Percentiles rank a stretch among this genome's conserved stretches.
phyloP scores from a whole-genome alignment of 1,284 basidiomycete genomes.

The Sporisorium exsertum region DNA sequence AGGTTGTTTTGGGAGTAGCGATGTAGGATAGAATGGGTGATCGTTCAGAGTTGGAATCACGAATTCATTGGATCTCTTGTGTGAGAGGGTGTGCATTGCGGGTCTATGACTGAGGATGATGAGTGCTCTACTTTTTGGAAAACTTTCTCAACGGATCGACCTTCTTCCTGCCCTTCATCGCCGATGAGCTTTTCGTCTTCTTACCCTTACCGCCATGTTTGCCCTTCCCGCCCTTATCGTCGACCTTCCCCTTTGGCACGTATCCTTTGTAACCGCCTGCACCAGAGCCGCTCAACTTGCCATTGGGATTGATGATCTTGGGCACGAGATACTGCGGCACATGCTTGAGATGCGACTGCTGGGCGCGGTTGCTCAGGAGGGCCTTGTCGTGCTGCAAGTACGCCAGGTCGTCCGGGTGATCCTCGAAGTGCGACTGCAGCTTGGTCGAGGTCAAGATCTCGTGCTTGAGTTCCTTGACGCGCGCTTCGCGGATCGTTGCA shows the following conservation, averaged over 20 bases:
- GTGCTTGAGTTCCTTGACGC: constrained; percentile 91
- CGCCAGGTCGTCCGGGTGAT: constrained; percentile 93
- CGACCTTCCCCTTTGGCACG: constrained; percentile 34
- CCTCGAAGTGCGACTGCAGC: constrained; percentile 95
- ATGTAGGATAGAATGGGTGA: background rate
- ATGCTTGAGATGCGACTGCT: constrained; percentile 87
- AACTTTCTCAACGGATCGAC: constrained; percentile 58
- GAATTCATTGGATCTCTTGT: background rate
- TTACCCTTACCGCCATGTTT: constrained; percentile 24
- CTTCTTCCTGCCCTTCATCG: constrained; percentile 37
- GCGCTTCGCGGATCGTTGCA: constrained; percentile 86
- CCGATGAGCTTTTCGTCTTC: background rate
- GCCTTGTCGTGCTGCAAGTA: constrained; percentile 95
- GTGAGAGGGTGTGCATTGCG: background rate
- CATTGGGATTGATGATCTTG: constrained; percentile 74
- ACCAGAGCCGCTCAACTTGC: constrained; percentile 6
- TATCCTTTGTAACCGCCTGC: constrained; percentile 25
- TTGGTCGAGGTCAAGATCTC: constrained; percentile 96
- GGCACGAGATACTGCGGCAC: constrained; percentile 94
- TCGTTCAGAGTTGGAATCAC: background rate
- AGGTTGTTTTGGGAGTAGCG: background rate
- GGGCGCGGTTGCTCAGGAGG: constrained; percentile 85
- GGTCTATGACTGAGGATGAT: background rate
- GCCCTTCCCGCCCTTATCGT: constrained; percentile 11
- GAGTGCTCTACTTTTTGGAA: constrained; percentile 50